phyloP scores from a whole-genome alignment of 176 grass and related monocot species.

The Poa pratensis region DNA sequence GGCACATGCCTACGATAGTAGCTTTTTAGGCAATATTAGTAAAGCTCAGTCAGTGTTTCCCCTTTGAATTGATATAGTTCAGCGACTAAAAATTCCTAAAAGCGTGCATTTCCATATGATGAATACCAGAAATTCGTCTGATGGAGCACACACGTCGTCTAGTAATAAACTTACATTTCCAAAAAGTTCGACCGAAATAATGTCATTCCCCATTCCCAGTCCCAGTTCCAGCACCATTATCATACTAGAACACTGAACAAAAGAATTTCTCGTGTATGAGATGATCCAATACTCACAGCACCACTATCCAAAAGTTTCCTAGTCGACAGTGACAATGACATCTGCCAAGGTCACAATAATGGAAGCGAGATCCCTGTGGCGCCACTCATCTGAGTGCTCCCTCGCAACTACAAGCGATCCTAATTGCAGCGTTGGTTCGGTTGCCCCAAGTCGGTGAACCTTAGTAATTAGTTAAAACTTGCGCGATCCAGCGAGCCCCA shows the following conservation, averaged over 20 bases:
- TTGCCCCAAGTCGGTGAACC: not conserved
- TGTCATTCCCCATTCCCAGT: not conserved
- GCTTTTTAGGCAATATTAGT: not conserved
- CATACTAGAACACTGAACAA: not conserved
- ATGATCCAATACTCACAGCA: not conserved
- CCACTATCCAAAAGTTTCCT: not conserved
- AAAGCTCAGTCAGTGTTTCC: not conserved
- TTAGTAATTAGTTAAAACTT: not conserved
- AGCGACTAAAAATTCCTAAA: not conserved
- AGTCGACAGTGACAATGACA: constrained; percentile 31
- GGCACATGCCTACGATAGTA: too few relatives aligned
- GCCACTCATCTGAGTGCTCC: not conserved
- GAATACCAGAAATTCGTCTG: not conserved
- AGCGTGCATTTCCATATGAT: not conserved
- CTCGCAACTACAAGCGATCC: not conserved
- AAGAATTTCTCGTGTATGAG: not conserved
- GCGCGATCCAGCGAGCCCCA: constrained; percentile 21
- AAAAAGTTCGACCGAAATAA: not conserved
- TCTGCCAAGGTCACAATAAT: not conserved
- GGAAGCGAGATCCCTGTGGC: not conserved
- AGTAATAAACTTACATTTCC: not conserved
- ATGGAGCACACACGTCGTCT: not conserved
- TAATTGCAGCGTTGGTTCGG: constrained; percentile 1
- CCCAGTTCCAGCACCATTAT: not conserved
- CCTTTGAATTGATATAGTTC: not conserved